Percentiles rank a stretch among this genome's conserved stretches.
phyloP scores from a whole-genome alignment of 169 alveolate species.

The Plasmodium blacklocki region DNA sequence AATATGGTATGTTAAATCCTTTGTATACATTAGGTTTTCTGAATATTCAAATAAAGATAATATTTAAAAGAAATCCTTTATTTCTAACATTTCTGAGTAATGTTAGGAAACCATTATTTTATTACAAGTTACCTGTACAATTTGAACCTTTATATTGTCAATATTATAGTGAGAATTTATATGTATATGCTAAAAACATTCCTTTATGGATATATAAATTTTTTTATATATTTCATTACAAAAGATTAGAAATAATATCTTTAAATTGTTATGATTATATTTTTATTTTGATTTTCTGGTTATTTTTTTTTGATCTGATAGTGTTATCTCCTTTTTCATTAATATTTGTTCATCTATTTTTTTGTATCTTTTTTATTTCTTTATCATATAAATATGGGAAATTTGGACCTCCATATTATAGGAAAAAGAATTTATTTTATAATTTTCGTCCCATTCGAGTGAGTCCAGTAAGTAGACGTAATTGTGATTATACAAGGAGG shows the following conservation, averaged over 20 bases:
- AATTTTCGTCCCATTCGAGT: slow-evolving; percentile 26
- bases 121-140: slow-evolving; percentile 80
- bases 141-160: slow-evolving; percentile 82
- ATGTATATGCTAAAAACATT: slow-evolving; percentile 22
- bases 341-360: slow-evolving; percentile 53
- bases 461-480: not conserved
- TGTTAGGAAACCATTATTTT: slow-evolving; percentile 71
- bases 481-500: not conserved
- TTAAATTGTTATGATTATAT: slow-evolving; percentile 56
- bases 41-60: slow-evolving; percentile 76
- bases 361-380: slow-evolving; percentile 64
- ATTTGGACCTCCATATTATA: not conserved
- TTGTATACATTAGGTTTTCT: slow-evolving; percentile 81
- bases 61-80: slow-evolving; percentile 71
- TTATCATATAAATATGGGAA: slow-evolving; percentile 58
- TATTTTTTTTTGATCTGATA: slow-evolving; percentile 48
- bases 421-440: slow-evolving; percentile 1
- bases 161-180: slow-evolving; percentile 60
- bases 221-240: slow-evolving; percentile 48
- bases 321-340: slow-evolving; percentile 52
- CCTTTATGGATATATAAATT: slow-evolving; percentile 72
- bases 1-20: slow-evolving; percentile 85
- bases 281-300: slow-evolving; percentile 51
- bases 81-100: slow-evolving; percentile 77
- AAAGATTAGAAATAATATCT: slow-evolving; percentile 29